phyloP scores from a whole-genome alignment of 169 alveolate genomes.

The Plasmodium vivax region DNA sequence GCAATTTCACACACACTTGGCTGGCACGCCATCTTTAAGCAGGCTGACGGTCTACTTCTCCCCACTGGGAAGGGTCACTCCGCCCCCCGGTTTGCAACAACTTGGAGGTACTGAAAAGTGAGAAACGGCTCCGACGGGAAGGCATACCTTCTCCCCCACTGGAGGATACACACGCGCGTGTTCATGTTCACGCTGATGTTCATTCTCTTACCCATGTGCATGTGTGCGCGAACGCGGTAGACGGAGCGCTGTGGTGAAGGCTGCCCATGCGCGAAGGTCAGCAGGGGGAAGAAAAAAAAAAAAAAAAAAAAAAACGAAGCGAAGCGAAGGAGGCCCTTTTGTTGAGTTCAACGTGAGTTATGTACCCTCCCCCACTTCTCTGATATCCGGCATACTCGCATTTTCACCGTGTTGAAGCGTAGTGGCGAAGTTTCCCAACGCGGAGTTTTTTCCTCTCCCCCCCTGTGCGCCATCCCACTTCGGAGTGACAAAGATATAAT shows the following conservation, averaged over 20 bases:
- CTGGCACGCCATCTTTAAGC: not conserved
- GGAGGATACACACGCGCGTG: too few relatives aligned
- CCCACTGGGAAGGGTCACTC: not conserved
- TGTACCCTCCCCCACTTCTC: not conserved
- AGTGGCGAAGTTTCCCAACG: not conserved
- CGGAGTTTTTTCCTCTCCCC: not conserved
- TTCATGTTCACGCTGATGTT: too few relatives aligned
- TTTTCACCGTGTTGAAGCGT: not conserved
- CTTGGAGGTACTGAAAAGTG: not conserved
- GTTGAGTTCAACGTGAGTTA: not conserved
- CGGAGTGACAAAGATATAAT: not conserved
- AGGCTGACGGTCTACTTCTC: not conserved
- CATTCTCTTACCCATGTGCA: not conserved
- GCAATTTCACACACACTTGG: not conserved
- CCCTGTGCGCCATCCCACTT: not conserved
- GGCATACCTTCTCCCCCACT: not conserved
- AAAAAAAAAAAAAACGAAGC: too few relatives aligned
- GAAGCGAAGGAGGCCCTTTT: not conserved
- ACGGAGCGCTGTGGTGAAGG: not conserved
- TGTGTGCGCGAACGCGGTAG: not conserved
- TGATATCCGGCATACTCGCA: not conserved
- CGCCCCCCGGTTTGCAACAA: not conserved
- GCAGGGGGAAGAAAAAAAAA: not conserved
- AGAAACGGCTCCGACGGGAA: not conserved
- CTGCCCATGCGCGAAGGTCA: not conserved